Evolutionary conservation across 2,329 filamentous ascomycete genomes (phyloP).

Genomic region (Fusarium nisikadoi): DNA sequence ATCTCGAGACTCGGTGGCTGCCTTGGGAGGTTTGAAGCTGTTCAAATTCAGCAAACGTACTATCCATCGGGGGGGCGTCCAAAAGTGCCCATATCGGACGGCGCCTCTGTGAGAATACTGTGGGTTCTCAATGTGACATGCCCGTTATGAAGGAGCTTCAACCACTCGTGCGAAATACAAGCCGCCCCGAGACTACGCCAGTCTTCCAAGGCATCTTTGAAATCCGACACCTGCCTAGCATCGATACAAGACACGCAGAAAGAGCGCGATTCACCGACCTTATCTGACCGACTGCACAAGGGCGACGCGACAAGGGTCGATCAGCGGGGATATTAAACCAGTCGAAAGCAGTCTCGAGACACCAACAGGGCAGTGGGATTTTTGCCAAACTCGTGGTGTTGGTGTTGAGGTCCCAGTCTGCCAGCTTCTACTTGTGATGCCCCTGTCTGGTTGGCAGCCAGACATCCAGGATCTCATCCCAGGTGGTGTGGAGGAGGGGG

Average conservation of each 20-base stretch:
- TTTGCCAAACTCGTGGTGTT: constrained; percentile 12
- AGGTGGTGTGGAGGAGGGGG: constrained; percentile 26
- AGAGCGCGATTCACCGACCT: constrained; percentile 26
- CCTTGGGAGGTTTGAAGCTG: not conserved
- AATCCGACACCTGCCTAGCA: not conserved
- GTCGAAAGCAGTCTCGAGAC: constrained; percentile 21
- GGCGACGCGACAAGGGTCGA: constrained; percentile 27
- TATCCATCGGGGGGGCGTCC: not conserved
- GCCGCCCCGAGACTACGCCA: not conserved
- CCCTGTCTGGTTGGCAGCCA: constrained; percentile 16
- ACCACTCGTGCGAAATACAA: not conserved
- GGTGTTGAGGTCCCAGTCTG: constrained; percentile 19
- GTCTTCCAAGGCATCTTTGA: not conserved
- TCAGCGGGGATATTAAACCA: constrained; percentile 43
- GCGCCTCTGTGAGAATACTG: constrained; percentile 9
- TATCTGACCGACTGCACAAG: constrained; percentile 42
- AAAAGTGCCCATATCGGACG: constrained; percentile 6
- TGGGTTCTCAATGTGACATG: constrained; percentile 1
- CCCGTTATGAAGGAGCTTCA: not conserved
- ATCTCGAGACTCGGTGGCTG: constrained; percentile 16
- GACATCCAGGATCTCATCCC: constrained; percentile 16
- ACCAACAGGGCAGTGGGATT: constrained; percentile 14
- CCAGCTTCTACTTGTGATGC: not conserved
- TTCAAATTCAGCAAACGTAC: not conserved
- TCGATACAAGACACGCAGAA: constrained; percentile 1